Conservation (phyloP, 2,329 filamentous ascomycete genomes). For the Lecanicillium sp. region DNA sequence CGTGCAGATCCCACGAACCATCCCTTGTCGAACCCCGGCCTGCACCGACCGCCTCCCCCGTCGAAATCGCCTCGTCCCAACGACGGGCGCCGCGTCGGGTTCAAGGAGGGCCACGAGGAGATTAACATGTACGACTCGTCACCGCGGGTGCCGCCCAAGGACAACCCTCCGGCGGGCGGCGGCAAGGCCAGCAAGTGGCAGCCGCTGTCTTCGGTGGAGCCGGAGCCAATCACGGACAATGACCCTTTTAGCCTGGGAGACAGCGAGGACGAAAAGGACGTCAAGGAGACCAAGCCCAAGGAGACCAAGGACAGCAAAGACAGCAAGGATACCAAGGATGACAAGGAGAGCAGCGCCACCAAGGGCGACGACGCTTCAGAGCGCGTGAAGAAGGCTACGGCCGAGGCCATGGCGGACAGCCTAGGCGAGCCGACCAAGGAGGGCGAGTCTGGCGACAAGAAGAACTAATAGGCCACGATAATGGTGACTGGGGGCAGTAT, state of each 20-base stretch:
- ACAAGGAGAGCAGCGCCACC: conserved; percentile 50
- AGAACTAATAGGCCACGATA: conserved; percentile 18
- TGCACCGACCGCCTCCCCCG: conserved; percentile 65
- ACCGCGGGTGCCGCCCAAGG: conserved; percentile 49
- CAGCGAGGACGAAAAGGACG: conserved; percentile 82
- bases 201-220: conserved; percentile 75
- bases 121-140: conserved; percentile 69
- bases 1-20: conserved; percentile 40
- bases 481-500: neutral
- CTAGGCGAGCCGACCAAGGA: conserved; percentile 38
- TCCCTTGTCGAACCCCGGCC: conserved; percentile 66
- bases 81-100: conserved; percentile 50
- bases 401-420: conserved; percentile 53
- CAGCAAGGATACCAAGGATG: conserved; percentile 48
- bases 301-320: conserved; percentile 36
- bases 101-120: conserved; percentile 65
- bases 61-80: conserved; percentile 46
- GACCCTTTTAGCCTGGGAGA: conserved; percentile 96
- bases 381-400: conserved; percentile 59
- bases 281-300: conserved; percentile 26
- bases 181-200: conserved; percentile 92
- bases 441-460: conserved; percentile 26
- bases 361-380: conserved; percentile 51
- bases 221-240: conserved; percentile 78
- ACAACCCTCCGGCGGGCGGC: conserved; percentile 37